A percentile compares a stretch with the other conserved stretches of the same genome.
These are phyloP conservation scores for Anacardium occidentale DNA, from an alignment of 345 rosid genomes.

Conservation along the genomic window DNA sequence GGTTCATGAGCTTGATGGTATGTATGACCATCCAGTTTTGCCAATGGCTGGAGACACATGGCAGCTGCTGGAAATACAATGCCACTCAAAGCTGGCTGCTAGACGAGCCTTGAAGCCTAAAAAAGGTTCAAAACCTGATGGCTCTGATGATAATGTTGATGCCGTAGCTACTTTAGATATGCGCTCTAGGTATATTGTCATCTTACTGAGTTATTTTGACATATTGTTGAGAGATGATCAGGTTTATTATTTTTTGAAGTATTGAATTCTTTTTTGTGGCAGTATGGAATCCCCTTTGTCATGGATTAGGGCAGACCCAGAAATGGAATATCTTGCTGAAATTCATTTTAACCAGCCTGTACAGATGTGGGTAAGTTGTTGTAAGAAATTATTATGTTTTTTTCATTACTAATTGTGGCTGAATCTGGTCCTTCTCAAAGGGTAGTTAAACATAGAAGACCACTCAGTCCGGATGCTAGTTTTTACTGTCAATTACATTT, in stretches of 20 bases:
- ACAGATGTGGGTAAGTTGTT: slow-evolving; percentile 94
- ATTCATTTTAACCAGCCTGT: slow-evolving; percentile 96
- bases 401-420: background rate
- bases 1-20: slow-evolving; percentile 91
- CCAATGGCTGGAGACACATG: slow-evolving; percentile 93
- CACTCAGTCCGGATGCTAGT: background rate
- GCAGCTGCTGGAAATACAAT: slow-evolving; percentile 95
- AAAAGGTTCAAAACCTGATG: slow-evolving; percentile 90
- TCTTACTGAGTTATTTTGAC: background rate
- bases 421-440: background rate
- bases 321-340: slow-evolving; percentile 97
- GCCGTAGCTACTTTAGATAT: slow-evolving; percentile 49
- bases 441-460: background rate
- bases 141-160: slow-evolving; percentile 89
- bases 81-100: slow-evolving; percentile 92
- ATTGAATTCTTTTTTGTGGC: slow-evolving; percentile 35
- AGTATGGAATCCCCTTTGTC: slow-evolving; percentile 90
- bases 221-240: slow-evolving; percentile 24
- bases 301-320: slow-evolving; percentile 98
- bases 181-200: slow-evolving; percentile 64
- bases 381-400: background rate
- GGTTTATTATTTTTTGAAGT: background rate
- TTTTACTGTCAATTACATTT: background rate
- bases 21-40: slow-evolving; percentile 91
- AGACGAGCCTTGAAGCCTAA: slow-evolving; percentile 93